Evolutionary conservation across 805 yeast genomes (phyloP).

Genomic region (Spathaspora boniae): DNA sequence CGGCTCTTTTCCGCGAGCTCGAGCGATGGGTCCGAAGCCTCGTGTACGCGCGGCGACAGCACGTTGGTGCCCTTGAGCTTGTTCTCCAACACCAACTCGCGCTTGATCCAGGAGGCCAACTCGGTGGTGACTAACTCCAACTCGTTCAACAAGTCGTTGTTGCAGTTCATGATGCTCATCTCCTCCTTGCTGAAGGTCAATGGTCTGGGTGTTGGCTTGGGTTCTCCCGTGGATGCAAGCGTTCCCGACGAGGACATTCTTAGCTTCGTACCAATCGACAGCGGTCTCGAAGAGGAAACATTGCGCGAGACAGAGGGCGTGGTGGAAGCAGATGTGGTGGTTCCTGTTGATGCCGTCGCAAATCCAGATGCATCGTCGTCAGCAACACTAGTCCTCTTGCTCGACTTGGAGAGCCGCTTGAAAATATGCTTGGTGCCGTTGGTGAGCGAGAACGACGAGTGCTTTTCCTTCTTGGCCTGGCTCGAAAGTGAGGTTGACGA

Average conservation of each 20-base stretch:
- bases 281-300: too few relatives aligned
- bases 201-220: conserved; percentile 11
- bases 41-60: conserved; percentile 1
- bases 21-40: not conserved
- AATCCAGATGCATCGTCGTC: conserved; percentile 12
- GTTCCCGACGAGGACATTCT: not conserved
- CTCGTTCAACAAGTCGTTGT: conserved; percentile 56
- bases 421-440: conserved; percentile 31
- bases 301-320: too few relatives aligned
- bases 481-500: not conserved
- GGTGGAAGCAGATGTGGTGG: not conserved
- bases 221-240: conserved; percentile 3
- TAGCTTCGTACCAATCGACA: too few relatives aligned
- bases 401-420: conserved; percentile 30
- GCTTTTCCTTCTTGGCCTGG: conserved; percentile 9
- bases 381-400: conserved; percentile 17
- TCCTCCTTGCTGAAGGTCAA: conserved; percentile 54
- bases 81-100: conserved; percentile 63
- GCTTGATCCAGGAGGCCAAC: conserved; percentile 64
- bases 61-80: conserved; percentile 23
- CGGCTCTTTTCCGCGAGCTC: conserved; percentile 15
- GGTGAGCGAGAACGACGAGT: conserved; percentile 22
- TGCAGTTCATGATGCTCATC: conserved; percentile 57
- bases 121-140: conserved; percentile 68
- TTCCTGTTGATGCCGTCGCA: conserved; percentile 2